These are phyloP conservation scores for Aspergillus caelatus DNA, from an alignment of 2,329 filamentous ascomycete species.

Conservation along the genomic window DNA sequence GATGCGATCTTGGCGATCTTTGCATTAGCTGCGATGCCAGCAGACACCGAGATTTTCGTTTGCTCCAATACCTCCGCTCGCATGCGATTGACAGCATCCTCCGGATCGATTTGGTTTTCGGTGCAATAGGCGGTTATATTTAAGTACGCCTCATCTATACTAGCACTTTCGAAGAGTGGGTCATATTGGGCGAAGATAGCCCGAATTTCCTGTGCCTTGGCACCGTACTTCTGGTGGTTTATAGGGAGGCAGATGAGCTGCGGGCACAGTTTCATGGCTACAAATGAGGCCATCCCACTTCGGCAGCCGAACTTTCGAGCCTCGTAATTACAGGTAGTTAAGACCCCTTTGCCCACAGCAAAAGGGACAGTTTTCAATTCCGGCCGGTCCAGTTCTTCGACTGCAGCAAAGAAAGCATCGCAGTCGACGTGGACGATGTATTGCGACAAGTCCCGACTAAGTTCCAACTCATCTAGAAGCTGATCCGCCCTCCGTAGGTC, in stretches of 20 bases:
- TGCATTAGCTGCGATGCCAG: slow-evolving; percentile 90
- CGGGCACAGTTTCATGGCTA: slow-evolving; percentile 91
- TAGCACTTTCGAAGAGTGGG: slow-evolving; percentile 85
- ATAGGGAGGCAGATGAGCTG: slow-evolving; percentile 78
- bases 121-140: slow-evolving; percentile 88
- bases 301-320: slow-evolving; percentile 88
- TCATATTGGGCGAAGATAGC: slow-evolving; percentile 85
- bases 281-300: slow-evolving; percentile 94
- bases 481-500: slow-evolving; percentile 79
- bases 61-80: slow-evolving; percentile 74
- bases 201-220: slow-evolving; percentile 86
- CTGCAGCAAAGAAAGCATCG: slow-evolving; percentile 95
- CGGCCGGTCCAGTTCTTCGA: slow-evolving; percentile 81
- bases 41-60: slow-evolving; percentile 85
- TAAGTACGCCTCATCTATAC: slow-evolving; percentile 93
- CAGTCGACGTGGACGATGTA: slow-evolving; percentile 90
- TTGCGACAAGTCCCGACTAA: slow-evolving; percentile 78
- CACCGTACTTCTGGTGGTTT: slow-evolving; percentile 87
- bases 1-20: slow-evolving; percentile 94
- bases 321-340: slow-evolving; percentile 81
- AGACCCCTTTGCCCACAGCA: slow-evolving; percentile 76
- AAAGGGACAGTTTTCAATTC: slow-evolving; percentile 87
- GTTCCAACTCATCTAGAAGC: slow-evolving; percentile 77
- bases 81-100: slow-evolving; percentile 76
- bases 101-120: slow-evolving; percentile 67